Percentiles rank a stretch among this genome's conserved stretches.
Evolutionary conservation across 805 yeast species (phyloP).

Genomic region (Metschnikowia anglica): DNA sequence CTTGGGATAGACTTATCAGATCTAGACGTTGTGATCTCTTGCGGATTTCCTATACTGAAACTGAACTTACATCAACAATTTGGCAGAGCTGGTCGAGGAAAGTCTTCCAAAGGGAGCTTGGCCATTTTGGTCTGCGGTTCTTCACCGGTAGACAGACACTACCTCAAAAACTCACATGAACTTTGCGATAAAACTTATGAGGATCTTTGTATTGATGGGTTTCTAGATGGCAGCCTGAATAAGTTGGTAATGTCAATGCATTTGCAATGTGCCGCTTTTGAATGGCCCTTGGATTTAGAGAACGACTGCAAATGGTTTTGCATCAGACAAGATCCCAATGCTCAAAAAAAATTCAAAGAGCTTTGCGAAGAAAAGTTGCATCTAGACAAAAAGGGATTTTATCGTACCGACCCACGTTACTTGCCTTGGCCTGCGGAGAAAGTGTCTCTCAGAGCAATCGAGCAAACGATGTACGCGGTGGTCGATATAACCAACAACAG

Average conservation of each 20-base stretch:
- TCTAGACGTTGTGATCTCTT: conserved; percentile 84
- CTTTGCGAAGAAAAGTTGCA: conserved; percentile 42
- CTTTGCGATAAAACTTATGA: conserved; percentile 46
- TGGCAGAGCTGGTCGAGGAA: conserved; percentile 95
- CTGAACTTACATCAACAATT: conserved; percentile 92
- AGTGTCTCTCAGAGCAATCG: conserved; percentile 80
- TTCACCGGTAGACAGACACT: conserved; percentile 84
- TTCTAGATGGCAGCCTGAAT: conserved; percentile 34
- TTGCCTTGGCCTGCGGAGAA: conserved; percentile 79
- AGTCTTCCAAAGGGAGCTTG: conserved; percentile 64
- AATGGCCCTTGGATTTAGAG: conserved; percentile 58
- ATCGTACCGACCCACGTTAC: conserved; percentile 44
- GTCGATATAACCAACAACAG: conserved; percentile 82
- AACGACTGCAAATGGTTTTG: conserved; percentile 61
- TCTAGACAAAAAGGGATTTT: conserved; percentile 30
- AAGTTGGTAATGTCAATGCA: conserved; percentile 69
- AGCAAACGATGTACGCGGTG: conserved; percentile 80
- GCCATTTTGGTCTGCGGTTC: conserved; percentile 82
- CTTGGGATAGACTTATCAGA: conserved; percentile 94
- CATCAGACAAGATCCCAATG: conserved; percentile 23
- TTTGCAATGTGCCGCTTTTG: conserved; percentile 92
- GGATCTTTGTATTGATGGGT: conserved; percentile 41
- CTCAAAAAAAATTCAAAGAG: conserved; percentile 23
- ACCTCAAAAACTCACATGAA: conserved; percentile 65
- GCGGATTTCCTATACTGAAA: conserved; percentile 88